Base-by-base conservation (phyloP, 495 filamentous ascomycete genomes). In the Penicillium daleae region DNA sequence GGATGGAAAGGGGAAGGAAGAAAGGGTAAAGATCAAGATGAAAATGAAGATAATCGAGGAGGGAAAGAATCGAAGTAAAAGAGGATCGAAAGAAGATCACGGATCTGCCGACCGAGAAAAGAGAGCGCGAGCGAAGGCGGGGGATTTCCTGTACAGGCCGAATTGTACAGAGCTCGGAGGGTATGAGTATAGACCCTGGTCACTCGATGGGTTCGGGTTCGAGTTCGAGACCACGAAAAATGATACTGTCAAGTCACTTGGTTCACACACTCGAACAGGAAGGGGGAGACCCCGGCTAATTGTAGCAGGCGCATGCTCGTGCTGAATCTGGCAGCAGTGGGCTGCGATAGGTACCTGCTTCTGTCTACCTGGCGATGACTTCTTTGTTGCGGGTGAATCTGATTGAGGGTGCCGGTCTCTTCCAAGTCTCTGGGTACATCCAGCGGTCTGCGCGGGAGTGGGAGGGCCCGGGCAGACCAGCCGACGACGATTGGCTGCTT, bases 401-500 rank as follows among this genome's bases (percentile, higher is more conserved):
- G 0, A 6, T 42, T 42, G 40, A n/a, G 6, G 46, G 52, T 58
- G 54, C 48, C 32, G 22, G 64, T 46, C 32, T 55, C 27, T 31
- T 4, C 39, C 19, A 65, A 57, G 66, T 69, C 66, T 29, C 52
- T 22, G n/a, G 54, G 33, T 68, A 61, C 31, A 66, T 71, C 57
- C 71, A 61, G 71, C 74, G 74, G 76, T 78, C 73, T 71, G 63
- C 74, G 66, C 69, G 68, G 70, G 74, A 73, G 60, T 70, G 58
- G 57, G 59, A 69, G 63, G 49, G 60, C 56, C 35, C 39, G 31
- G 44, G n/a, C 35, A 29, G 42, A 60, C 71, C 66, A 66, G 39
- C 44, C 27, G 17, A 22, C 64, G 39, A 54, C 72, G 56, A 82
- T 82, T 82, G 78, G 79, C 76, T 78, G 79, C 79, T 80, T 74